Percentiles rank a stretch among this genome's conserved stretches.
These are phyloP conservation scores for Epichloe hybrida DNA, from an alignment of 2,329 filamentous ascomycete species.

Conservation along the genomic window DNA sequence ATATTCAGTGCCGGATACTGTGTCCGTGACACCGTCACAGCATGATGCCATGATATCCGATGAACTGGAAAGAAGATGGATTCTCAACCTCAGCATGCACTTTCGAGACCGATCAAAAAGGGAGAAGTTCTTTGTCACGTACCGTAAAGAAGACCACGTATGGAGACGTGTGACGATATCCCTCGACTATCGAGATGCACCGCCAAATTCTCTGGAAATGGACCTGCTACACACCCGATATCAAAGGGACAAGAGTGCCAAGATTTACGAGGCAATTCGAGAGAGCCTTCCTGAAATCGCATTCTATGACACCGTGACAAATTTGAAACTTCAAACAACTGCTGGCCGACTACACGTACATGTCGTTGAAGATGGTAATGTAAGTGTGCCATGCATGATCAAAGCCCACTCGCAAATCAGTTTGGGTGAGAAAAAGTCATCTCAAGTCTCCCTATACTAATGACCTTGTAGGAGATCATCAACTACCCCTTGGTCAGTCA, in stretches of 20 bases:
- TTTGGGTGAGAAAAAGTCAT: not conserved
- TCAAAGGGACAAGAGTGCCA: constrained; percentile 82
- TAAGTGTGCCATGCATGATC: constrained; percentile 21
- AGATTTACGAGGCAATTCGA: constrained; percentile 88
- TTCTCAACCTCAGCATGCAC: constrained; percentile 95
- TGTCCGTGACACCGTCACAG: constrained; percentile 36
- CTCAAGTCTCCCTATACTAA: constrained; percentile 4
- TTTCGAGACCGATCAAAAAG: constrained; percentile 79
- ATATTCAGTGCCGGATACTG: constrained; percentile 26
- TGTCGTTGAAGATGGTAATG: constrained; percentile 89
- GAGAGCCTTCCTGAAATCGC: constrained; percentile 88
- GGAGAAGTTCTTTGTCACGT: constrained; percentile 99
- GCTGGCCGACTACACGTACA: constrained; percentile 86
- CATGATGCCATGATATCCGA: constrained; percentile 56
- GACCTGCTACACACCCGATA: constrained; percentile 66
- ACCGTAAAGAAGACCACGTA: constrained; percentile 61
- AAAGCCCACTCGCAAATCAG: not conserved
- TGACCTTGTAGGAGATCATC: constrained; percentile 57
- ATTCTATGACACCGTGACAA: constrained; percentile 92
- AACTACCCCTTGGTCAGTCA: constrained; percentile 62
- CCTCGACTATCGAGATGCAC: constrained; percentile 75
- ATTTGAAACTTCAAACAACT: constrained; percentile 81
- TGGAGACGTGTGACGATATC: constrained; percentile 90
- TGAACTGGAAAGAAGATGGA: constrained; percentile 83
- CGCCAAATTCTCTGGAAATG: constrained; percentile 69